Base-by-base conservation (phyloP, 345 rosid species). In the Syzygium jambos region DNA sequence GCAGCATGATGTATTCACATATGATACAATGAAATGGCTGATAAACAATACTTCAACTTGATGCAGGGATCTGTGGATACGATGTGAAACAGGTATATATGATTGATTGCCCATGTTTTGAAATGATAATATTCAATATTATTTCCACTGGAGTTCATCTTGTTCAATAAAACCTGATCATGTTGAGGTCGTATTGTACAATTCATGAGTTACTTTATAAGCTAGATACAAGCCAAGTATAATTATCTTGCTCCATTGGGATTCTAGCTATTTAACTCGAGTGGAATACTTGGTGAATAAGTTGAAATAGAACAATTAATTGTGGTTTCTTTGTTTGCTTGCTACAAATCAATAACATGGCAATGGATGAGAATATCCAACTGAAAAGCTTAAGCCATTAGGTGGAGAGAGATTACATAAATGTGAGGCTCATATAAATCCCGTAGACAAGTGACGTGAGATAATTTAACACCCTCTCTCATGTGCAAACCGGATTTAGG, bases 61-160 rank as follows among this genome's bases (percentile, higher is more conserved):
- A 30, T 87, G 86, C 89, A 87, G 89, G 86, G 85, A 84, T 63
- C 61, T 84, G 86, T 52, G 89, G 89, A 61, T 84, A 84, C 9
- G 84, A 87, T 77, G 85, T 65, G 63, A 78, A 63, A 65, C 68
- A 87, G 89, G 89, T 87, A 87, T 29, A 41, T 25, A 34, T 51
- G 17, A 53, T 78, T 52, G 46, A 73, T 73, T 34, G 23, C 80
- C 80, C 25, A 73, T 73, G 73, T 61, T 61, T 61, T 61, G 34
- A 61, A 61, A n/a, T 61, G 49, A 73, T 73, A 41, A 38, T 73
- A 73, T 73, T 73, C 80, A 38, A 38, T 73, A 73, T 73, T 73
- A 19, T 73, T 38, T 73, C 14, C 80, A 38, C 7, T 34, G 80
- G 80, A 73, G 80, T 73, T 73, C 49, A 73, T 73, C 27, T 73